Percentiles rank a stretch among this genome's conserved stretches.
These are phyloP conservation scores for Lentithecium fluviatile DNA, from an alignment of 495 filamentous ascomycete species.

Conservation along the genomic window DNA sequence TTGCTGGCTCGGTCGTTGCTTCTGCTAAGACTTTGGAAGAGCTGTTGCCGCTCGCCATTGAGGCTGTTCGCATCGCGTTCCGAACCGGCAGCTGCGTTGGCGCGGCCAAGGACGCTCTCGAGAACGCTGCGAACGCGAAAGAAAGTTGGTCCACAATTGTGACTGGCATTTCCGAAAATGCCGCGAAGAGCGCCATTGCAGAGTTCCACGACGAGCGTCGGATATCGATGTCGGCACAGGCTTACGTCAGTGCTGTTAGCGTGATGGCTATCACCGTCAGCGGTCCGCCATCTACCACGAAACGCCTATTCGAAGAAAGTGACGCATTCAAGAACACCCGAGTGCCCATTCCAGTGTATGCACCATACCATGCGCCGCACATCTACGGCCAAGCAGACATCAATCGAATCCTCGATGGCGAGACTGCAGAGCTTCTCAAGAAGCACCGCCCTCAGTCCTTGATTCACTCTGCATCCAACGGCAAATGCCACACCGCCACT, in stretches of 20 bases:
- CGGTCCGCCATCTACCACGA: constrained; percentile 67
- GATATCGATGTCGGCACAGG: constrained; percentile 59
- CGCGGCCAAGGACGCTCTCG: constrained; percentile 50
- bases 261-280: constrained; percentile 71
- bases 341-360: constrained; percentile 68
- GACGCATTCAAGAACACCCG: constrained; percentile 56
- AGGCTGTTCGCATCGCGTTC: constrained; percentile 72
- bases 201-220: constrained; percentile 58
- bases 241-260: constrained; percentile 74
- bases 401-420: constrained; percentile 55
- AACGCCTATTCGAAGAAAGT: constrained; percentile 55
- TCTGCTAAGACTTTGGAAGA: constrained; percentile 65
- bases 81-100: constrained; percentile 64
- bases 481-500: constrained; percentile 43
- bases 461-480: constrained; percentile 45
- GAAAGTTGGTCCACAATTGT: constrained; percentile 60
- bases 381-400: constrained; percentile 63
- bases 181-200: constrained; percentile 48
- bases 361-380: constrained; percentile 78
- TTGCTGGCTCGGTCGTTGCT: constrained; percentile 70
- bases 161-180: constrained; percentile 46
- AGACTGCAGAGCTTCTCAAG: constrained; percentile 45
- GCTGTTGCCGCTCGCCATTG: constrained; percentile 65
- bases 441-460: constrained; percentile 35
- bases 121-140: constrained; percentile 50